A percentile compares a stretch with the other conserved stretches of the same genome.
These are phyloP conservation scores for Theileria annulata DNA, from an alignment of 169 alveolate species.

Conservation along the genomic window DNA sequence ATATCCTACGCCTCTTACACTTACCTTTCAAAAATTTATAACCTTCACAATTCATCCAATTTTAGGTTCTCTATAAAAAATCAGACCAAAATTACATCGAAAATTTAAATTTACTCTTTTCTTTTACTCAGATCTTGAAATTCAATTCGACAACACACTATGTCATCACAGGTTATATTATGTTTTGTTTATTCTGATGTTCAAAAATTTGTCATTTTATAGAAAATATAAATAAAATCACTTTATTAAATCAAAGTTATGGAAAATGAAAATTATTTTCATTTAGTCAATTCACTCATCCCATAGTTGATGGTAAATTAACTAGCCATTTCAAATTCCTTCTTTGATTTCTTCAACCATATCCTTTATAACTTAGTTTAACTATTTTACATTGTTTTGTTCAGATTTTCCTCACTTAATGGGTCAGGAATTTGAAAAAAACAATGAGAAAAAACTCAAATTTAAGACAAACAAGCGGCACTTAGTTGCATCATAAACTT, in stretches of 20 bases:
- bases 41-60: background rate
- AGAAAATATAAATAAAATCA: background rate
- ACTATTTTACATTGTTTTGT: too few relatives aligned
- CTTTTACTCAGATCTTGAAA: background rate
- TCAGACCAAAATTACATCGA: background rate
- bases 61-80: background rate
- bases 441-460: background rate
- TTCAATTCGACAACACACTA: background rate
- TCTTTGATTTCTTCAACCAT: background rate
- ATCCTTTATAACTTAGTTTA: background rate
- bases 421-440: background rate
- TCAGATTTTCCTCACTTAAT: background rate
- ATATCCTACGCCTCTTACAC: background rate
- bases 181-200: background rate
- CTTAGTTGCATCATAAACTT: background rate
- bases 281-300: background rate
- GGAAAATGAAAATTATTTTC: background rate
- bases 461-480: background rate
- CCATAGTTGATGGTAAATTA: background rate
- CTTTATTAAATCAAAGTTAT: background rate
- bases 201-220: background rate
- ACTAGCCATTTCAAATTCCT: background rate
- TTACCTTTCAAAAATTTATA: too few relatives aligned
- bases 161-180: background rate
- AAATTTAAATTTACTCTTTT: background rate